Evolutionary conservation across 768 basidiomycete species (phyloP).

Genomic region (Tricholoma saponaceum): DNA sequence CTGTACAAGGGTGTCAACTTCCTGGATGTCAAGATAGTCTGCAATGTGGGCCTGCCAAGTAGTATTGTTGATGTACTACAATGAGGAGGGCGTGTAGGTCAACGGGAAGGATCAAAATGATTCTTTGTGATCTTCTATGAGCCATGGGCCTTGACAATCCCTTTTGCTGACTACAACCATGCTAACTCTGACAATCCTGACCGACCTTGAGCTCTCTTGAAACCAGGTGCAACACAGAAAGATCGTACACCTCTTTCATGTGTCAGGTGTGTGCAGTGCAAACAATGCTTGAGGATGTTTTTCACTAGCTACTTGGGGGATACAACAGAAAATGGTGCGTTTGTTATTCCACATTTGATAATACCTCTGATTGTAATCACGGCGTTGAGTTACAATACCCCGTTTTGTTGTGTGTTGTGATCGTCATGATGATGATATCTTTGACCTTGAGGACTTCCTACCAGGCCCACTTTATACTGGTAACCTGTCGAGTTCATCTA

Average conservation of each 20-base stretch:
- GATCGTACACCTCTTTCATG: no score
- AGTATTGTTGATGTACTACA: background rate
- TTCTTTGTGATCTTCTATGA: background rate
- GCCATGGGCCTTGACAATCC: background rate
- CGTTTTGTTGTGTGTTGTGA: background rate
- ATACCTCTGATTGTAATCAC: background rate
- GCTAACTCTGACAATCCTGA: no score
- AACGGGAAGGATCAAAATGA: background rate
- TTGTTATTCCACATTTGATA: no score
- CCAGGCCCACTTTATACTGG: background rate
- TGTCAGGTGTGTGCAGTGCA: no score
- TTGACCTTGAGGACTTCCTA: background rate
- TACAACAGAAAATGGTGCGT: no score
- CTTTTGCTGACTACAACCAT: no score
- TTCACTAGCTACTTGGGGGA: no score
- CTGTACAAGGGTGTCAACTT: background rate
- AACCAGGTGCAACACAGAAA: no score
- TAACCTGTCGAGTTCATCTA: no score
- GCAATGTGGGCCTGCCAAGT: background rate
- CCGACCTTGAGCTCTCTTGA: no score
- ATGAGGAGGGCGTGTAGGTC: background rate
- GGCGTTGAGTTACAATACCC: background rate
- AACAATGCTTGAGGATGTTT: no score
- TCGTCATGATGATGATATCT: background rate
- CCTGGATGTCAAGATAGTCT: background rate